Base-by-base conservation (phyloP, 2,329 filamentous ascomycete species). In the Lithohypha guttulata region DNA sequence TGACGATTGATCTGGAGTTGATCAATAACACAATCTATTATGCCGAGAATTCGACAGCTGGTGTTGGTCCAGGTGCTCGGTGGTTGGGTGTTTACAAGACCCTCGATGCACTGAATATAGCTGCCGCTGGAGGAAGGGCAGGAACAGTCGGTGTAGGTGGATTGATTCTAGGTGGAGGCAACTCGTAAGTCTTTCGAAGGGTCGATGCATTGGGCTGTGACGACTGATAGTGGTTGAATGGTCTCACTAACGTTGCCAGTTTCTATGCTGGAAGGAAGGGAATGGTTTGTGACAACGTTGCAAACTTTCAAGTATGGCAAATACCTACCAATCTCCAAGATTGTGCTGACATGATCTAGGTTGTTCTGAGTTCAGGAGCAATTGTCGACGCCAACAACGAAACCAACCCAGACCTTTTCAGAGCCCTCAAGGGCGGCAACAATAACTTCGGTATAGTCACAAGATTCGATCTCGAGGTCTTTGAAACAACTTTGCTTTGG, bases 391-490 rank as follows among this genome's bases (percentile, higher is more conserved):
- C 57, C n/a, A 57, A 56, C 13, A 40, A 49, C 9, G 48, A 43
- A 8, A 40, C 60, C 21, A 56, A 63, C 37, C 34, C 54, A 0
- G 60, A 65, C 4, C 55, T 66, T 10, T 60, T 63, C 39, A 66
- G 60, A 44, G 64, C 59, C 2, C 43, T 65, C 3, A 58, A 56
- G 11, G 64, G 64, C 3, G 63, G 62, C 3, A 63, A 57, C 6
- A 58, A 58, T 33, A 58, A 62, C 14, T 65, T 63, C 39, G 64
- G 61, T 13, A 58, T 65, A 42, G 54, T 64, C 18, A 49, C 45
- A 8, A 20, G n/a, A 34, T 34, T 20, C 31, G 23, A 7, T 20
- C 19, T 20, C 31, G 15, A 20, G 6, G 17, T 22, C 9, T 20
- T 11, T 10, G 31, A 34, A n/a, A 8, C n/a, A n/a, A 14, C 10